Conservation (phyloP, 2,329 filamentous ascomycete genomes). For the Stachybotrys elegans region DNA sequence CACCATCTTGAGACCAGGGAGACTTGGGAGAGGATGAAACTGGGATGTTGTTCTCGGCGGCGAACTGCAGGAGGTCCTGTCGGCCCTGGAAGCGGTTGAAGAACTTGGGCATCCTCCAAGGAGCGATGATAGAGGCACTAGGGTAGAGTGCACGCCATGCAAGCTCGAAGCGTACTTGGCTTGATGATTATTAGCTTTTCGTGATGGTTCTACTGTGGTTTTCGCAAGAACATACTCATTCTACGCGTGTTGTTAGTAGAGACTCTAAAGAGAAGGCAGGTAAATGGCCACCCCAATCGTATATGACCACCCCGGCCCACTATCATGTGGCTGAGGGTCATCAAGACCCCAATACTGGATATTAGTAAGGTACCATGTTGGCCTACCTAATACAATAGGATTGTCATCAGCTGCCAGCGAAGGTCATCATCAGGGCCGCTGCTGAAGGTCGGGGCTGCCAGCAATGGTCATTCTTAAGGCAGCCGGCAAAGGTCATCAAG, state of each 20-base stretch:
- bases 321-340: too few species aligned
- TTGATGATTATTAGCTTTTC: conserved; percentile 8
- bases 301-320: too few species aligned
- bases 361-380: too few species aligned
- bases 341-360: too few species aligned
- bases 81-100: conserved; percentile 67
- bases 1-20: conserved; percentile 58
- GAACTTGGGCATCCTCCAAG: conserved; percentile 67
- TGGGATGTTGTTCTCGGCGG: conserved; percentile 60
- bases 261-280: too few species aligned
- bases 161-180: conserved; percentile 34
- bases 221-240: conserved; percentile 20
- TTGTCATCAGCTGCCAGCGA: too few species aligned
- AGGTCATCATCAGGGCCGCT: too few species aligned
- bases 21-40: conserved; percentile 69
- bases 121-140: conserved; percentile 53
- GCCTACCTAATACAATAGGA: too few species aligned
- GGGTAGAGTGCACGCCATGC: conserved; percentile 45
- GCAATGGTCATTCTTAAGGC: too few species aligned
- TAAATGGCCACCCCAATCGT: too few species aligned
- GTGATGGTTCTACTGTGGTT: not conserved
- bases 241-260: conserved; percentile 5
- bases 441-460: too few species aligned
- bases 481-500: too few species aligned
- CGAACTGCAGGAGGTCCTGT: conserved; percentile 69